A percentile compares a stretch with the other conserved stretches of the same genome.
Evolutionary conservation across 2,329 filamentous ascomycete genomes (phyloP).

Genomic region (Paraphaeosphaeria minitans): DNA sequence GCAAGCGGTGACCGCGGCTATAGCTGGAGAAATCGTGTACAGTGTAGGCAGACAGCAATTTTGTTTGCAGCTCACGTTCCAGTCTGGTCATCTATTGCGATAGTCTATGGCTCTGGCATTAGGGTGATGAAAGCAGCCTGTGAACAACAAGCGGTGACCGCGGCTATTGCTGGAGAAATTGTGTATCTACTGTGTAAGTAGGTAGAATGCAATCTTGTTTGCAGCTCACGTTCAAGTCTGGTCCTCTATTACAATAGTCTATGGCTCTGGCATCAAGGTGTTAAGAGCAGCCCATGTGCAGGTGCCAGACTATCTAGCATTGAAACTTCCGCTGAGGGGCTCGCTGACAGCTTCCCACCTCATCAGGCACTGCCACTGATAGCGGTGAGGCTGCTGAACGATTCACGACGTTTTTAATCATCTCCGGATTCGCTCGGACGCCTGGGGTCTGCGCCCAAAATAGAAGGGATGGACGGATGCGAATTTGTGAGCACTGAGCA

Average conservation of each 20-base stretch:
- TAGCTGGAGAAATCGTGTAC: background rate
- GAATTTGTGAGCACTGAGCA: constrained; percentile 4
- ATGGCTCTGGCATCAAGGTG: background rate
- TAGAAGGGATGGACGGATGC: background rate
- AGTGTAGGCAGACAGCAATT: no score
- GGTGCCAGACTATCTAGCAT: background rate
- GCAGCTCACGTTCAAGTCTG: background rate
- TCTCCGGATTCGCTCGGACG: constrained; percentile 1
- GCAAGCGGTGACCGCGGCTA: background rate
- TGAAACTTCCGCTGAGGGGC: background rate
- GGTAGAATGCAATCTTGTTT: background rate
- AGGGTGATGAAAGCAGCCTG: background rate
- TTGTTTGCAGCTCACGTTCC: background rate
- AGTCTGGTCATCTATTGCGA: background rate
- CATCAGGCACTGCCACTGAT: background rate
- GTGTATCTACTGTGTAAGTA: no score
- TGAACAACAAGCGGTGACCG: background rate
- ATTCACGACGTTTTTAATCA: background rate
- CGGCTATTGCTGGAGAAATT: background rate
- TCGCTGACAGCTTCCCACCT: background rate
- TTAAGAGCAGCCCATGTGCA: background rate
- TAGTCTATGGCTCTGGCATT: no score
- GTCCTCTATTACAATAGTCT: background rate
- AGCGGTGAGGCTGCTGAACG: background rate
- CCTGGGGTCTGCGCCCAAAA: background rate